Evolutionary conservation across 495 filamentous ascomycete species (phyloP).

Genomic region (Amphirosellinia nigrospora): DNA sequence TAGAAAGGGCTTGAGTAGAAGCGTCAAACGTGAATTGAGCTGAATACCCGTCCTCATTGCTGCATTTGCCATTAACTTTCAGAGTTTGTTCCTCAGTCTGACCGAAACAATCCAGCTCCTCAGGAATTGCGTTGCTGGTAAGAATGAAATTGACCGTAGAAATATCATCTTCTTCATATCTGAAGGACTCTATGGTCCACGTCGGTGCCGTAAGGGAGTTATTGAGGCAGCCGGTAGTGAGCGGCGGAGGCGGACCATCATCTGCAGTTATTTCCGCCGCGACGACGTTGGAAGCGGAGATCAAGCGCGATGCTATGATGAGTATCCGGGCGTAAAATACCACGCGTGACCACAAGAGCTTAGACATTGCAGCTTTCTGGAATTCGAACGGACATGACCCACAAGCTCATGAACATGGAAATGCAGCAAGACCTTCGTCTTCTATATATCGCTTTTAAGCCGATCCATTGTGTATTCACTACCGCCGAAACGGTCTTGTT

Average conservation of each 20-base stretch:
- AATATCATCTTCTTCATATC: neutral
- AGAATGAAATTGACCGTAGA: neutral
- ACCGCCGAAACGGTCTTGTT: neutral
- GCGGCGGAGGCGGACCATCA: neutral
- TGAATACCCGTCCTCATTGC: neutral
- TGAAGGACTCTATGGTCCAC: conserved; percentile 1
- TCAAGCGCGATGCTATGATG: neutral
- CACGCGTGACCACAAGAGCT: neutral
- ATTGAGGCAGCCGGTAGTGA: neutral
- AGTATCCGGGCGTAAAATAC: too few relatives aligned
- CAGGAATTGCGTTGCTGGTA: neutral
- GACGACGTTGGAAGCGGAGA: neutral
- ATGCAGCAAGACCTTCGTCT: neutral
- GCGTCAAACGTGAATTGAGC: neutral
- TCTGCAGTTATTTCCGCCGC: neutral
- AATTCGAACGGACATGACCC: neutral
- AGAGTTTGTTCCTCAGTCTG: neutral
- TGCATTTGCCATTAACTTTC: neutral
- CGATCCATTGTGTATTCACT: neutral
- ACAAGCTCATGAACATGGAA: neutral
- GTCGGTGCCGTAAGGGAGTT: neutral
- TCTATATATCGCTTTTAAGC: neutral
- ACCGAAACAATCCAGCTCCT: neutral
- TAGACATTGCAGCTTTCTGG: neutral
- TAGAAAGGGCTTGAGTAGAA: neutral